A percentile compares a stretch with the other conserved stretches of the same genome.
These are phyloP conservation scores for Diutina mesorugosa DNA, from an alignment of 1,139 yeast genomes.

Conservation along the genomic window DNA sequence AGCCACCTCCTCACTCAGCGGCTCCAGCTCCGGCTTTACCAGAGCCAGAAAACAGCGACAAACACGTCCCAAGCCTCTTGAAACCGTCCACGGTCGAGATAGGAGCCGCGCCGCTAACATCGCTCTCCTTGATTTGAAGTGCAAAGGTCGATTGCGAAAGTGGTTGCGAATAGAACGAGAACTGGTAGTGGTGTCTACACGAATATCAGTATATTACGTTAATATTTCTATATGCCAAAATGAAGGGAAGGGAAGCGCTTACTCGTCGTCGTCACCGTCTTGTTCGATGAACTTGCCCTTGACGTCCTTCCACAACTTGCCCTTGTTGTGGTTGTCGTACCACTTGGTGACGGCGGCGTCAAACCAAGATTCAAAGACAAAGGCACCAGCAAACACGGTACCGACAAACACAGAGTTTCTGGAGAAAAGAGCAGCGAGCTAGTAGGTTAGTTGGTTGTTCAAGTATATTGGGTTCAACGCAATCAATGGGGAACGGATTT, in stretches of 20 bases:
- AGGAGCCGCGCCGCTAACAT: neutral
- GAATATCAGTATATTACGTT: neutral
- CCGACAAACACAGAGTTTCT: constrained; percentile 90
- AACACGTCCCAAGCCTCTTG: neutral
- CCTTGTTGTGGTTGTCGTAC: constrained; percentile 84
- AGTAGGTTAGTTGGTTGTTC: neutral
- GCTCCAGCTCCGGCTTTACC: neutral
- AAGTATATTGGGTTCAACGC: neutral
- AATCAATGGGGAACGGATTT: neutral
- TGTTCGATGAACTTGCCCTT: constrained; percentile 50
- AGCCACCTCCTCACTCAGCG: constrained; percentile 10
- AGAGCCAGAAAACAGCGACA: neutral
- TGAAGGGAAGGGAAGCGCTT: neutral
- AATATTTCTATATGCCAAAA: neutral
- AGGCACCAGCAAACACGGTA: constrained; percentile 74
- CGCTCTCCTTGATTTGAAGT: neutral
- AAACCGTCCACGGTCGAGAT: neutral
- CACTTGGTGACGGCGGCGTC: constrained; percentile 66
- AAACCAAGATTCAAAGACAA: constrained; percentile 78
- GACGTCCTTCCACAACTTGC: constrained; percentile 96
- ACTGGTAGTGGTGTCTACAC: too few relatives aligned
- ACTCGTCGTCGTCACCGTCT: constrained; percentile 36
- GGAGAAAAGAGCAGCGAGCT: constrained; percentile 47
- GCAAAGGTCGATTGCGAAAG: neutral
- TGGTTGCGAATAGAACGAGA: too few relatives aligned